These are phyloP conservation scores for Volvox africanus DNA, from an alignment of 139 green algal species.

Conservation along the genomic window DNA sequence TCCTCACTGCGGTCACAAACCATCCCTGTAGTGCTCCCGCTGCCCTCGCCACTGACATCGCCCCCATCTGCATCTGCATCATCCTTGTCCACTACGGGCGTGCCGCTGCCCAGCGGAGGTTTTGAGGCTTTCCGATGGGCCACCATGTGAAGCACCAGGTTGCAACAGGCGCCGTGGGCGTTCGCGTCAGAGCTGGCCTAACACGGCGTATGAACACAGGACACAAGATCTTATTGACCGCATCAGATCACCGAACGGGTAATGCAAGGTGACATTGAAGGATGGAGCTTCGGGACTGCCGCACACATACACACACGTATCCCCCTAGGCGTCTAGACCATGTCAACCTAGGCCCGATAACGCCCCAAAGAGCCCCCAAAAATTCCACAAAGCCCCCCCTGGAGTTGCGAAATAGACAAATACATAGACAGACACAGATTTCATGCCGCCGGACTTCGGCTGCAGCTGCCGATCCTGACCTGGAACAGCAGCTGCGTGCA, in stretches of 20 bases:
- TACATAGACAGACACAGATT: too few species aligned
- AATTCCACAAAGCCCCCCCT: too few species aligned
- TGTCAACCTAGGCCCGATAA: too few species aligned
- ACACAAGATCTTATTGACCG: too few species aligned
- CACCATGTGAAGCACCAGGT: background rate
- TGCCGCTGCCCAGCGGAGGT: background rate
- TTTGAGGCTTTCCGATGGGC: background rate
- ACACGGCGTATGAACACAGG: background rate
- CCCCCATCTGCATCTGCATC: background rate
- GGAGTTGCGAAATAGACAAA: too few species aligned
- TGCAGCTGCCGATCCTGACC: background rate
- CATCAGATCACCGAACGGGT: too few species aligned
- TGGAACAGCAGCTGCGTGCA: constrained; percentile 37
- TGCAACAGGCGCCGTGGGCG: background rate
- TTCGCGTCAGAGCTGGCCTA: background rate
- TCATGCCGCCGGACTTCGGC: too few species aligned
- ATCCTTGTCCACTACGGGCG: background rate
- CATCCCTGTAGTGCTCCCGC: background rate
- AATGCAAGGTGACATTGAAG: too few species aligned
- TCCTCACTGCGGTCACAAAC: background rate
- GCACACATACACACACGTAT: too few species aligned
- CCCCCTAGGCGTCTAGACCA: too few species aligned
- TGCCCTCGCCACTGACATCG: background rate
- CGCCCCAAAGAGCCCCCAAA: too few species aligned
- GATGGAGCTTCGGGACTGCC: too few species aligned